Conservation (phyloP, 495 filamentous ascomycete genomes). For the Lentithecium fluviatile region DNA sequence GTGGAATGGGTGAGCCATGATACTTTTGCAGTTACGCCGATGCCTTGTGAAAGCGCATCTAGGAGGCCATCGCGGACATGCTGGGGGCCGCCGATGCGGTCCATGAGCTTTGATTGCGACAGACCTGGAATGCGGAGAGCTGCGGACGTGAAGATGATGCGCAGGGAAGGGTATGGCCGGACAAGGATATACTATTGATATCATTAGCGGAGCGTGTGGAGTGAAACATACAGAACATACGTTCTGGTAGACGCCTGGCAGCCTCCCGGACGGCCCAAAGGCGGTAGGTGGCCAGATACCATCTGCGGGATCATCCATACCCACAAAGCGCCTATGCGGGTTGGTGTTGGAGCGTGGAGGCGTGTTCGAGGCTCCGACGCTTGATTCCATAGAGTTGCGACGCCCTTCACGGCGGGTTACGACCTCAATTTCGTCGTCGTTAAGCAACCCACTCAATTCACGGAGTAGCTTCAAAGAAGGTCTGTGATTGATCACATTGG, state of each 20-base stretch:
- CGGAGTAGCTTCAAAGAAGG: conserved; percentile 26
- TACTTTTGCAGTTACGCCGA: conserved; percentile 43
- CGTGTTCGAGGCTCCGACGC: conserved; percentile 15
- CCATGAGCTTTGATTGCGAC: conserved; percentile 42
- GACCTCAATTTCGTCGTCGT: conserved; percentile 39
- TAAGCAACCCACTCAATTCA: conserved; percentile 41
- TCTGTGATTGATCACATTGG: conserved; percentile 25
- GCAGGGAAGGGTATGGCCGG: conserved; percentile 46
- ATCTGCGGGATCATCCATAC: conserved; percentile 39
- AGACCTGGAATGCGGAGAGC: conserved; percentile 45
- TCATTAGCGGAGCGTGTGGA: background rate
- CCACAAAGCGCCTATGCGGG: conserved; percentile 21
- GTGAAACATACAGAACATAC: conserved; percentile 21
- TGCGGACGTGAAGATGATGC: conserved; percentile 45
- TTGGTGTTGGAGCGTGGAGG: conserved; percentile 6
- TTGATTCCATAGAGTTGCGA: conserved; percentile 21
- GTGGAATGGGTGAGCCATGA: conserved; percentile 39
- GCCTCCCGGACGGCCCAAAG: conserved; percentile 40
- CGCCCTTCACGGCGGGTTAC: conserved; percentile 17
- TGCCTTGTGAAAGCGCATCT: conserved; percentile 39
- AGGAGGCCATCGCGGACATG: conserved; percentile 42
- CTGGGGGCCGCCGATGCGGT: conserved; percentile 41
- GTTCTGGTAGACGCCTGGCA: conserved; percentile 47
- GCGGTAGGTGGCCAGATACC: conserved; percentile 33
- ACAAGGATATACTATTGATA: conserved; percentile 42